Evolutionary conservation across 176 grass and related monocot species (phyloP).

Genomic region (Paspalum vaginatum): DNA sequence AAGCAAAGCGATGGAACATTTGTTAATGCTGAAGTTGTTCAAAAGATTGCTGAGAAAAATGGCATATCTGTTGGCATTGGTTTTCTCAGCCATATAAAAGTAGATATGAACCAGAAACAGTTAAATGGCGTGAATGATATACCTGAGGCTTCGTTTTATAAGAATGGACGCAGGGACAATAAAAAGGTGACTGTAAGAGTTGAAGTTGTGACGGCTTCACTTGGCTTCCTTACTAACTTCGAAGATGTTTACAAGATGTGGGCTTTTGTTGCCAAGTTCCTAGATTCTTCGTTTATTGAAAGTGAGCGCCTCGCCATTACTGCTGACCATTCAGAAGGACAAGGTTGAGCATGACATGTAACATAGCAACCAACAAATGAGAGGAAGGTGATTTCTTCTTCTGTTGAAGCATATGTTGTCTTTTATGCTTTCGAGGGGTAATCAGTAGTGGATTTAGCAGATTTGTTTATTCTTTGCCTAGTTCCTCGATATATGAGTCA

Average conservation of each 20-base stretch:
- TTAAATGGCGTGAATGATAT: conserved; percentile 55
- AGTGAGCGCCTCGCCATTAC: conserved; percentile 57
- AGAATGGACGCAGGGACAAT: conserved; percentile 60
- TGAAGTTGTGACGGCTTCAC: conserved; percentile 93
- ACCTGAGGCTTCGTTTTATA: conserved; percentile 58
- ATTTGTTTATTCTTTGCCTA: conserved; percentile 83
- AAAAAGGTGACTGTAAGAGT: conserved; percentile 73
- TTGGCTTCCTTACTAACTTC: conserved; percentile 97
- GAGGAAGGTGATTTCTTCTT: conserved; percentile 50
- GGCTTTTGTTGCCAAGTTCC: conserved; percentile 96
- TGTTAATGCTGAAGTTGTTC: conserved; percentile 88
- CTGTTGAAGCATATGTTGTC: conserved; percentile 35
- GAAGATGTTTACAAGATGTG: conserved; percentile 99
- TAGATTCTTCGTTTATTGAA: conserved; percentile 79
- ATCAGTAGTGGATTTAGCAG: conserved; percentile 58
- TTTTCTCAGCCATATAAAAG: conserved; percentile 92
- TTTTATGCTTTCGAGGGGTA: conserved; percentile 43
- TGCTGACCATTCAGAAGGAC: conserved; percentile 50
- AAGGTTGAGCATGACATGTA: conserved; percentile 59
- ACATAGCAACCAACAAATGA: conserved; percentile 42
- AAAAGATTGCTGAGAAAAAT: conserved; percentile 94
- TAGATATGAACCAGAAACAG: conserved; percentile 60
- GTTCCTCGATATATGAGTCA: conserved; percentile 47
- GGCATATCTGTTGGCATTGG: conserved; percentile 90
- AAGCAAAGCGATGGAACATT: conserved; percentile 67